These are phyloP conservation scores for Boehmeria nivea DNA, from an alignment of 306 rosid species.

Conservation along the genomic window DNA sequence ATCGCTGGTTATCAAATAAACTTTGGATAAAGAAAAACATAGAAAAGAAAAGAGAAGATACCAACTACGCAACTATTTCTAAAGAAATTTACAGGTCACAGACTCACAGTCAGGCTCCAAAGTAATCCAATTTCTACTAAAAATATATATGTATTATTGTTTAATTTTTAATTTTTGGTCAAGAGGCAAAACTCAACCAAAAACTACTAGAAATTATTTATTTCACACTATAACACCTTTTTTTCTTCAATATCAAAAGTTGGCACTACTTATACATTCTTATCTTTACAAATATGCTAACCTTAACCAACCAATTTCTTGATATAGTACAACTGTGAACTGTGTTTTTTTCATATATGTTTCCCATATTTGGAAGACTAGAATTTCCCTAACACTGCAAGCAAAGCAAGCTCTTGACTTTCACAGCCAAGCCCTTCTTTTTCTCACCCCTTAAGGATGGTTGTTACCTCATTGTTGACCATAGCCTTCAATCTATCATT, in stretches of 20 bases:
- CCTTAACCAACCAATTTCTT: slow-evolving; percentile 29
- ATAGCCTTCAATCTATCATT: not conserved
- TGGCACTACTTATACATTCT: slow-evolving; percentile 19
- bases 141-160: not conserved
- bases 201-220: slow-evolving; percentile 4
- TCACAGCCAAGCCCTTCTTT: no score
- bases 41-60: no score
- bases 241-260: slow-evolving; percentile 19
- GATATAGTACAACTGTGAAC: slow-evolving; percentile 37
- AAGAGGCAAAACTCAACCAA: not conserved
- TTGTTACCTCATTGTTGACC: slow-evolving; percentile 5
- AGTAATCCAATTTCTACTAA: not conserved
- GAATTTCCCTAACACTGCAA: slow-evolving; percentile 28
- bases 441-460: slow-evolving; percentile 11
- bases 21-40: no score
- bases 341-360: slow-evolving; percentile 5
- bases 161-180: not conserved
- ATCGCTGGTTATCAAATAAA: no score
- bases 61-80: no score
- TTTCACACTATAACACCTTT: slow-evolving; percentile 17
- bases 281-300: slow-evolving; percentile 33
- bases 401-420: slow-evolving; percentile 9
- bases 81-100: no score
- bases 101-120: no score
- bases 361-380: slow-evolving; percentile 27